Evolutionary conservation across 2,329 filamentous ascomycete genomes (phyloP).

Genomic region (Fusarium duplospermum): DNA sequence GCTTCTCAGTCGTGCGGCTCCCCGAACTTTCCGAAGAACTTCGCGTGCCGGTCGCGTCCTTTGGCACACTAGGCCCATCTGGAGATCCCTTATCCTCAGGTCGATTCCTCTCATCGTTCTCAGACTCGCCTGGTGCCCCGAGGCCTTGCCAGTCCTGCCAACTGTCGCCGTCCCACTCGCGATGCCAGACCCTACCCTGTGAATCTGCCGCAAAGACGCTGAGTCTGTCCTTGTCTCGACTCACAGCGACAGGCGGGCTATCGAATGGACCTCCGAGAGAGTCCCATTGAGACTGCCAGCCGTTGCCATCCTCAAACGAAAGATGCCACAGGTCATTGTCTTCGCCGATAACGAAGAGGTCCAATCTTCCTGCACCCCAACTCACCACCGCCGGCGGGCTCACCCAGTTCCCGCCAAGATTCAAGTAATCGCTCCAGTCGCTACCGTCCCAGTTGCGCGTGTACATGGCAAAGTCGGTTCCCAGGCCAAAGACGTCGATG

Average conservation of each 20-base stretch:
- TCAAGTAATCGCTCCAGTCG: slow-evolving; percentile 35
- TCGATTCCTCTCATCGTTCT: background rate
- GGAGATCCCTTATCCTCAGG: background rate
- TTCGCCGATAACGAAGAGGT: slow-evolving; percentile 46
- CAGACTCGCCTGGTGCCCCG: background rate
- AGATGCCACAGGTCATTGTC: slow-evolving; percentile 45
- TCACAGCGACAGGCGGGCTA: background rate
- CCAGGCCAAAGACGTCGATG: slow-evolving; percentile 41
- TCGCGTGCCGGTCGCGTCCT: background rate
- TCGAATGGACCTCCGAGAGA: background rate
- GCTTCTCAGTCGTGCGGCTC: background rate
- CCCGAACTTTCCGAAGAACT: background rate
- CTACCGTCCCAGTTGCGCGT: slow-evolving; percentile 36
- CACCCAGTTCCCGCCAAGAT: slow-evolving; percentile 41
- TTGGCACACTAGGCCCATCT: background rate
- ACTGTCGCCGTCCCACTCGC: background rate
- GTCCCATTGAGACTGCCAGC: slow-evolving; percentile 31
- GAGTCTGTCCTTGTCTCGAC: background rate
- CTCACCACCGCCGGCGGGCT: slow-evolving; percentile 43
- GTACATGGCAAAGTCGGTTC: slow-evolving; percentile 36
- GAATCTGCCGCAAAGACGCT: background rate
- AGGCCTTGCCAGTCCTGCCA: background rate
- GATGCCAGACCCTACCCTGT: background rate
- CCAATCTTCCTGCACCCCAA: slow-evolving; percentile 42
- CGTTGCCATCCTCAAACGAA: slow-evolving; percentile 36